Evolutionary conservation across 345 rosid genomes (phyloP).

Genomic region (Pistacia atlantica): DNA sequence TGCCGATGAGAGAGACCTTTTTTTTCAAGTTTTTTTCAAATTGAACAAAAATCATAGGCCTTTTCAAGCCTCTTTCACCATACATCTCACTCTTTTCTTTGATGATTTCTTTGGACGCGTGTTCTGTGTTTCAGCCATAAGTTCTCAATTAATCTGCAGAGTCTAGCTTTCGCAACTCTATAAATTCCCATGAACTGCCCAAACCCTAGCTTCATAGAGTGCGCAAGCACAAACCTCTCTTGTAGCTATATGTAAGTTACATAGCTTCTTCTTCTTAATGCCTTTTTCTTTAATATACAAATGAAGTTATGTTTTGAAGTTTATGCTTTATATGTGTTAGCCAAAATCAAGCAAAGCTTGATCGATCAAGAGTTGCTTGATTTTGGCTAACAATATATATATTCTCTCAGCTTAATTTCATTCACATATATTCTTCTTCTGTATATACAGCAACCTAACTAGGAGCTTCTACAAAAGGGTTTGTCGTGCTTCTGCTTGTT

Average conservation of each 20-base stretch:
- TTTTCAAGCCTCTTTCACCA: background rate
- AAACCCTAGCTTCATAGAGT: background rate
- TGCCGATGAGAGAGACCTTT: background rate
- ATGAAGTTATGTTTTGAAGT: too few species aligned
- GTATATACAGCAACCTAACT: background rate
- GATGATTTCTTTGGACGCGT: constrained; percentile 21
- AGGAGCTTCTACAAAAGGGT: background rate
- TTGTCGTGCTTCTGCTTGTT: background rate
- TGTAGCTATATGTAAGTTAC: background rate
- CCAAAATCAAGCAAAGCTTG: too few species aligned
- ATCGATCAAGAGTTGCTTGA: too few species aligned
- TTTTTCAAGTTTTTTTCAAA: background rate
- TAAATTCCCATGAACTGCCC: background rate
- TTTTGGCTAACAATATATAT: too few species aligned
- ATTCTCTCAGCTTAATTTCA: background rate
- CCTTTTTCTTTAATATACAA: too few species aligned
- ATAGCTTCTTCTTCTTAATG: background rate
- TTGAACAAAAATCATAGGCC: background rate
- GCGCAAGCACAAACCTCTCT: background rate
- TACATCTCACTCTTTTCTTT: background rate
- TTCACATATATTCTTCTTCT: background rate
- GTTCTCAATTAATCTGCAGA: constrained; percentile 10
- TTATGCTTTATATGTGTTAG: too few species aligned
- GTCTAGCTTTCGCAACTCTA: background rate
- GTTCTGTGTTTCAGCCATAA: constrained; percentile 28